Conservation (phyloP, 2,329 filamentous ascomycete genomes). For the Diaporthe ampelina region DNA sequence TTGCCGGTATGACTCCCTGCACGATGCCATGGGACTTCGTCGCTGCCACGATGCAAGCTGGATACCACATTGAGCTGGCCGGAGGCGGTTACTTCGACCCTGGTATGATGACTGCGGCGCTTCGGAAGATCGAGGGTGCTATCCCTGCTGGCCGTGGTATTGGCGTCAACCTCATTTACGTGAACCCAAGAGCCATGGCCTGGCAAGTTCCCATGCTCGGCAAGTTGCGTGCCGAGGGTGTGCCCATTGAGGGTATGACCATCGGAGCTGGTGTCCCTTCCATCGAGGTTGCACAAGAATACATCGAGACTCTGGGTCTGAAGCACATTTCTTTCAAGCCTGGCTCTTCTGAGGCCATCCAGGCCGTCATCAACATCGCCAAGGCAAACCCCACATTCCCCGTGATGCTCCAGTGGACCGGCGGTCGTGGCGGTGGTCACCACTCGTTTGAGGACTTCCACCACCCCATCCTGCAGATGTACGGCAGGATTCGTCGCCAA, state of each 20-base stretch:
- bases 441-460: slow-evolving; percentile 98
- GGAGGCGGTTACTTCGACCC: slow-evolving; percentile 92
- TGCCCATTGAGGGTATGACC: slow-evolving; percentile 91
- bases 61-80: slow-evolving; percentile 93
- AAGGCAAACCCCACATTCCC: slow-evolving; percentile 95
- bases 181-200: slow-evolving; percentile 88
- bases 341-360: slow-evolving; percentile 88
- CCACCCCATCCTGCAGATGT: slow-evolving; percentile 91
- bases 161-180: slow-evolving; percentile 90
- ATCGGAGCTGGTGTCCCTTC: slow-evolving; percentile 95
- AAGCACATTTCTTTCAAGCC: slow-evolving; percentile 98
- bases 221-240: slow-evolving; percentile 84
- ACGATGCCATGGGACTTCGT: slow-evolving; percentile 95
- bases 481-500: slow-evolving; percentile 86
- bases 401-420: slow-evolving; percentile 95
- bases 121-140: slow-evolving; percentile 85
- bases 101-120: slow-evolving; percentile 84
- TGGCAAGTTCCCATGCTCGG: slow-evolving; percentile 93
- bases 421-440: slow-evolving; percentile 92
- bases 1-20: slow-evolving; percentile 93
- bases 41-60: slow-evolving; percentile 91
- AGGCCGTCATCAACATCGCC: slow-evolving; percentile 91
- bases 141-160: slow-evolving; percentile 91
- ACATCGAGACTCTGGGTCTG: slow-evolving; percentile 91
- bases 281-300: slow-evolving; percentile 92